These are phyloP conservation scores for Sambucus nigra DNA, from an alignment of 129 eudicot genomes.

Conservation along the genomic window DNA sequence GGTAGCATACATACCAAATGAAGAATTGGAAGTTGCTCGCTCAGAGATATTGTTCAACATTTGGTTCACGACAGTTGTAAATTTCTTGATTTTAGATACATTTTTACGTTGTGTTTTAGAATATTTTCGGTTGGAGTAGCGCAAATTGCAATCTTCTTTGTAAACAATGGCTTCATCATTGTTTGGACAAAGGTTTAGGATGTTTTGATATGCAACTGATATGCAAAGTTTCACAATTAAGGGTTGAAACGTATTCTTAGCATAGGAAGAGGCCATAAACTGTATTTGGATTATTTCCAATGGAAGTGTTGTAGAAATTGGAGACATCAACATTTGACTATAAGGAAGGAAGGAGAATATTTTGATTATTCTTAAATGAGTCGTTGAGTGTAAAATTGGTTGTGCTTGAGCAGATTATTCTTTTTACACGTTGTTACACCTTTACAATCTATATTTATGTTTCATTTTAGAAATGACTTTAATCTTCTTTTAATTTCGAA, in stretches of 20 bases:
- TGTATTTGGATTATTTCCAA: constrained; percentile 7
- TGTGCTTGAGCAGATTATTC: too few relatives aligned
- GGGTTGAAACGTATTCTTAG: not conserved
- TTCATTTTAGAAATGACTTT: too few relatives aligned
- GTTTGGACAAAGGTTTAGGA: constrained; percentile 5
- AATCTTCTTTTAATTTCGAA: too few relatives aligned
- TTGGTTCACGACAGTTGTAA: not conserved
- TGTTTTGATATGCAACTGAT: not conserved
- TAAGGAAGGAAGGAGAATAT: not conserved
- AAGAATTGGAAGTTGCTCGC: constrained; percentile 5
- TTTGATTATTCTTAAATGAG: constrained; percentile 7
- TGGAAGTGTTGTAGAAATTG: constrained; percentile 1
- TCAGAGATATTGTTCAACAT: constrained; percentile 4
- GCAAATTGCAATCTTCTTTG: constrained; percentile 5
- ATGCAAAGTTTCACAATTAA: not conserved
- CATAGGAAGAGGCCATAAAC: constrained; percentile 17
- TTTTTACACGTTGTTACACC: too few relatives aligned
- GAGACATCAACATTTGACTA: not conserved
- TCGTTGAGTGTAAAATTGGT: too few relatives aligned
- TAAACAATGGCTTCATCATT: not conserved
- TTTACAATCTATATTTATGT: too few relatives aligned
- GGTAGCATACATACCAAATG: constrained; percentile 2
- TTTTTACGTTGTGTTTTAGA: not conserved
- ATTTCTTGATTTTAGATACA: not conserved
- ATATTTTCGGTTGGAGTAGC: constrained; percentile 4